phyloP scores from a whole-genome alignment of 129 eudicot species.

The Flaveria ramosissima region DNA sequence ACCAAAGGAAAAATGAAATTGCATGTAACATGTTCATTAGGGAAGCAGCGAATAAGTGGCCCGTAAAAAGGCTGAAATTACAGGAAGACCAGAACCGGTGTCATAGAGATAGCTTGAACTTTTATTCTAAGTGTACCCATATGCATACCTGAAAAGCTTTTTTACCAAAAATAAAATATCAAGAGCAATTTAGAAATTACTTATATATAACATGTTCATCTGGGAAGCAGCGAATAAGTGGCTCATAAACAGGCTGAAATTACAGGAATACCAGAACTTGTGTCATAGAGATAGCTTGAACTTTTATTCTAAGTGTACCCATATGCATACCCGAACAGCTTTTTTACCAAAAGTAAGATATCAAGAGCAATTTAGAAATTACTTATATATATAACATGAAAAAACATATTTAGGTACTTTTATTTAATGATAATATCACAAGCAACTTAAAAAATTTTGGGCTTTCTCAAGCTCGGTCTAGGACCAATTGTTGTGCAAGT shows the following conservation, averaged over 20 bases:
- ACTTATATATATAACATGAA: too few relatives aligned
- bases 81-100: slow-evolving; percentile 93
- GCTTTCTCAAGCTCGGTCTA: too few relatives aligned
- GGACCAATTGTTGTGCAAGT: too few relatives aligned
- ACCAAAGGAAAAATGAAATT: too few relatives aligned
- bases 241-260: slow-evolving; percentile 82
- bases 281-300: slow-evolving; percentile 17
- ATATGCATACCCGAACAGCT: background rate
- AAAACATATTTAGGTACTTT: background rate
- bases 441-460: background rate
- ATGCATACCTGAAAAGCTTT: background rate
- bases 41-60: slow-evolving; percentile 82
- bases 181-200: background rate
- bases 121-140: background rate
- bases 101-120: slow-evolving; percentile 8
- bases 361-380: background rate
- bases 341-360: too few relatives aligned
- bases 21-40: slow-evolving; percentile 93
- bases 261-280: slow-evolving; percentile 95
- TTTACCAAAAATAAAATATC: too few relatives aligned
- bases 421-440: background rate
- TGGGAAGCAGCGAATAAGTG: slow-evolving; percentile 80
- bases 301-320: background rate
- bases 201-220: slow-evolving; percentile 95
- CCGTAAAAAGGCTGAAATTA: slow-evolving; percentile 83